Evolutionary conservation across 768 basidiomycete genomes (phyloP).

Genomic region (Lentinula edodes): DNA sequence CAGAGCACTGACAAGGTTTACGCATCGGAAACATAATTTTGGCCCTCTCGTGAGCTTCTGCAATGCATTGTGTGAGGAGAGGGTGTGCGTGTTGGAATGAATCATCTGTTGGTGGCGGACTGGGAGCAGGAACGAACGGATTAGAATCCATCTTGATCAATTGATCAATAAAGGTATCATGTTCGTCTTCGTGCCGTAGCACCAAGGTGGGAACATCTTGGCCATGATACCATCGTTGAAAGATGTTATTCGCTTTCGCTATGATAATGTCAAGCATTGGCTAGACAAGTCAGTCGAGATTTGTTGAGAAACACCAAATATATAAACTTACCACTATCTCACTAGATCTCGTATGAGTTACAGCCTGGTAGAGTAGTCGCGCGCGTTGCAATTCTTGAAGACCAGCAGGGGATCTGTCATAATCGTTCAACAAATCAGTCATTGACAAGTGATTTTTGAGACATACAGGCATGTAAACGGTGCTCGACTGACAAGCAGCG

Average conservation of each 20-base stretch:
- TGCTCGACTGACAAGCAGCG: conserved; percentile 53
- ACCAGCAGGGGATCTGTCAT: conserved; percentile 42
- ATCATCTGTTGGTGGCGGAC: conserved; percentile 23
- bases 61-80: conserved; percentile 40
- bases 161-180: conserved; percentile 10
- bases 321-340: conserved; percentile 37
- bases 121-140: conserved; percentile 13
- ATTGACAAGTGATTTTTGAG: background rate
- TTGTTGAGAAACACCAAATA: background rate
- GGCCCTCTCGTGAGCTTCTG: conserved; percentile 41
- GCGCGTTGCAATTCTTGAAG: conserved; percentile 55
- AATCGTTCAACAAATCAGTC: background rate
- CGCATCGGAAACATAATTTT: conserved; percentile 35
- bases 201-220: conserved; percentile 40
- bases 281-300: conserved; percentile 16
- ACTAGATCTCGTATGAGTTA: conserved; percentile 38
- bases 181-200: conserved; percentile 29
- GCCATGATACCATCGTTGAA: conserved; percentile 39
- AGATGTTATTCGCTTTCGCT: conserved; percentile 44
- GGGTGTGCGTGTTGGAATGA: conserved; percentile 36
- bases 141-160: conserved; percentile 9
- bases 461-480: conserved; percentile 52
- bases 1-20: conserved; percentile 40
- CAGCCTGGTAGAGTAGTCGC: conserved; percentile 37
- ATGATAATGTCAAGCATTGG: conserved; percentile 46